Base-by-base conservation (phyloP, 2,329 filamentous ascomycete genomes). In the Lithohypha guttulata region DNA sequence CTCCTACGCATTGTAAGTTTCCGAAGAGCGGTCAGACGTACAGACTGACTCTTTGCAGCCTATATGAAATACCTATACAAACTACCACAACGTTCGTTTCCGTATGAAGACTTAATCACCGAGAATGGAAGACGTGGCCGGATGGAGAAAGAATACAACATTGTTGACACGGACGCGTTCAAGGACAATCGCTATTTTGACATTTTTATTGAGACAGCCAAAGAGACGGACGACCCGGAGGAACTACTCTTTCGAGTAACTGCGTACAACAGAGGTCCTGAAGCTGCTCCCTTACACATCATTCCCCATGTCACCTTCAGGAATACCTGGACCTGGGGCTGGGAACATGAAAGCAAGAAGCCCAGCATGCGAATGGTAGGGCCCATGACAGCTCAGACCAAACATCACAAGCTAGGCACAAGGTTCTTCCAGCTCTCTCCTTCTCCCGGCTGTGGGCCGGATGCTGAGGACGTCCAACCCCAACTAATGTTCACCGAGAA, bases 41-140 rank as follows among this genome's bases (percentile, higher is more conserved):
- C 23, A 29, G 8, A 22, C 17, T 15, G 27, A 42, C 14, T 37
- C 8, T 15, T 26, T 19, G 14, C 34, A 53, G 51, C 89, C 19
- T 96, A 96, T 68, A 96, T 96, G 89, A 96, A 96, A 62, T 93
- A 79, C 56, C 79, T 96, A 51, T 96, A 96, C 74, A 96, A 96
- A 63, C 93, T 95, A 54, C 91, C 91, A 1, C 89, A 96, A 63
- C 75, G 73, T 53, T 77, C 80, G 47, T 96, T 96, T 55, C 91
- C 89, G 2, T 96, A 96, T 66, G 73, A 95, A 59, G 78, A 94
- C 49, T 69, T 96, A 32, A 66, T 93, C 49, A 69, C 84, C 48
- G 84, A 93, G 56, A 96, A 94, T 57, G 86, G 78, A 29, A 75
- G 70, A 50, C 76, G 87, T 48, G 71, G 73, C 41, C 84, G 80